A percentile compares a stretch with the other conserved stretches of the same genome.
These are phyloP conservation scores for Xylariaceae sp. DNA, from an alignment of 2,329 filamentous ascomycete species.

Conservation along the genomic window DNA sequence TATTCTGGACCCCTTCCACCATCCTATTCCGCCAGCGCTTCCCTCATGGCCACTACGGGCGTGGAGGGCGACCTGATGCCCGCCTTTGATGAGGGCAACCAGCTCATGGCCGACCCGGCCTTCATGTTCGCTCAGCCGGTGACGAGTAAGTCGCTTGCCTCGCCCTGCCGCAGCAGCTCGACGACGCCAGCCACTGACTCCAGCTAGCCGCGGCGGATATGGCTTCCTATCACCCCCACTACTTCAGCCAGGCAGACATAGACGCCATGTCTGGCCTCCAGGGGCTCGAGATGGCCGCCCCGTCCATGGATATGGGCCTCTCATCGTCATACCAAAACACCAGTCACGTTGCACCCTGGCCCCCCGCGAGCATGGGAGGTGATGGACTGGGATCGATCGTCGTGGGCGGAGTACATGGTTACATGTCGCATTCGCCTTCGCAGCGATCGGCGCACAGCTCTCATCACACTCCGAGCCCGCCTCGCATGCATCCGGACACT, in stretches of 20 bases:
- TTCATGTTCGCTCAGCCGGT: constrained; percentile 31
- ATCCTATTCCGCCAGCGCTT: constrained; percentile 20
- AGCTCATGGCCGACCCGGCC: constrained; percentile 30
- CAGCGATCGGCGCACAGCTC: constrained; percentile 14
- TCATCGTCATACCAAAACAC: constrained; percentile 29
- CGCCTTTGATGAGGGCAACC: constrained; percentile 20
- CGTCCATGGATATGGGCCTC: constrained; percentile 29
- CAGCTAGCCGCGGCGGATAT: constrained; percentile 12
- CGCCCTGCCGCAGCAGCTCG: too few relatives aligned
- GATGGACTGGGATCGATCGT: constrained; percentile 23
- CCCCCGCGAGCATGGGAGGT: constrained; percentile 28
- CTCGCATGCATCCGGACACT: too few relatives aligned
- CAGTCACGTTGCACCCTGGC: constrained; percentile 35
- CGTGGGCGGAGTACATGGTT: constrained; percentile 26
- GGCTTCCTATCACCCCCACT: constrained; percentile 18
- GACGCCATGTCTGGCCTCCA: constrained; percentile 17
- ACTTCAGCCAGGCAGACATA: constrained; percentile 22
- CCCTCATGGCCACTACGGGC: constrained; percentile 20
- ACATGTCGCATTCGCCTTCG: constrained; percentile 22
- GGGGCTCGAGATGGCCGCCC: constrained; percentile 21
- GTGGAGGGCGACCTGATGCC: constrained; percentile 25
- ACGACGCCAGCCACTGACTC: too few relatives aligned
- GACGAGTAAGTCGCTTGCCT: constrained; percentile 26
- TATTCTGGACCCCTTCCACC: constrained; percentile 24
- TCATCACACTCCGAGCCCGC: constrained; percentile 20